A percentile compares a stretch with the other conserved stretches of the same genome.
These are phyloP conservation scores for Schoenoplectus triqueter DNA, from an alignment of 202 grass and related monocot genomes.

Conservation along the genomic window DNA sequence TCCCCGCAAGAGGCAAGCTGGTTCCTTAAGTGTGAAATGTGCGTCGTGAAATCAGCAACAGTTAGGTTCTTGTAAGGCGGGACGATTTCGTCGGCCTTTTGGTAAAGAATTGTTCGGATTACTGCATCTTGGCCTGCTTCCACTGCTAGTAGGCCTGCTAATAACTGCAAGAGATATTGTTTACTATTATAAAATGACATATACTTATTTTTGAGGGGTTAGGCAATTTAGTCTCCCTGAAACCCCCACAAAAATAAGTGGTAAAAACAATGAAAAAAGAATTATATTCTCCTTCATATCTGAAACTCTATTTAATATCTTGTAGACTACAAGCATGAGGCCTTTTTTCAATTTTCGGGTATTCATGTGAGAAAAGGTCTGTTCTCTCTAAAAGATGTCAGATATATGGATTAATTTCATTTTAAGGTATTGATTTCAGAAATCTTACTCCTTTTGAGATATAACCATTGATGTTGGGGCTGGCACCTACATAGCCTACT, in stretches of 20 bases:
- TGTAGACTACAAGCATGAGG: not conserved
- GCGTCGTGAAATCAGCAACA: conserved; percentile 65
- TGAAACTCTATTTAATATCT: not conserved
- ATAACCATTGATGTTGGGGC: conserved; percentile 54
- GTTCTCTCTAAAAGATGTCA: not conserved
- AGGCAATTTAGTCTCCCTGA: not conserved
- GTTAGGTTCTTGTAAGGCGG: conserved; percentile 58
- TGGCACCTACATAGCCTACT: conserved; percentile 57
- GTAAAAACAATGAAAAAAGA: not conserved
- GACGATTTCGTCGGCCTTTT: conserved; percentile 58
- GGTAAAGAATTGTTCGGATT: conserved; percentile 65
- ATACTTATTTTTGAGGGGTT: not conserved
- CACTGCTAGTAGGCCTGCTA: conserved; percentile 66
- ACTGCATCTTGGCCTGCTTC: conserved; percentile 85
- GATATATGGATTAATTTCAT: not conserved
- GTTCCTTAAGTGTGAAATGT: conserved; percentile 65
- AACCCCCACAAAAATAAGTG: not conserved
- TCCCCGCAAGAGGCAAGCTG: conserved; percentile 49
- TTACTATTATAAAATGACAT: conserved; percentile 1
- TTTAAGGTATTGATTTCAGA: not conserved
- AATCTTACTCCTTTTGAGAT: conserved; percentile 53
- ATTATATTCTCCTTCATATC: not conserved
- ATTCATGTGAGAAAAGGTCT: not conserved
- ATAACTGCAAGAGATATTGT: conserved; percentile 40
- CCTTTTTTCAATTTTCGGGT: not conserved